These are phyloP conservation scores for Spiraea crenata DNA, from an alignment of 331 rosid genomes.

Conservation along the genomic window DNA sequence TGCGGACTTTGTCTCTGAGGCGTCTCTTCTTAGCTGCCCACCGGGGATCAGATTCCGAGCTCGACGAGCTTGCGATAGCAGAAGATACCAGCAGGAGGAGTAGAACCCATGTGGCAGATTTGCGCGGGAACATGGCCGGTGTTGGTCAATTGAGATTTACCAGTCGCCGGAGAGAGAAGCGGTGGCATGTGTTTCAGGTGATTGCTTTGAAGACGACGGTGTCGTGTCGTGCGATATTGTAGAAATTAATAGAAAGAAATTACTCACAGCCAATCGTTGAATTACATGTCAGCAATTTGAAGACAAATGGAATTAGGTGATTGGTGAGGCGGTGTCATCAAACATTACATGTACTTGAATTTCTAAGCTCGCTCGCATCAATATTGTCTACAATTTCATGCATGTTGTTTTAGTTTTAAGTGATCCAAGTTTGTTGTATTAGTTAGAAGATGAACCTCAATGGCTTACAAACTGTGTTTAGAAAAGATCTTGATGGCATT, in stretches of 20 bases:
- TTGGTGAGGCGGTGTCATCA: neutral
- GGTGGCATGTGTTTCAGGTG: neutral
- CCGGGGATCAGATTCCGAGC: constrained; percentile 34
- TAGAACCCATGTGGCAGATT: constrained; percentile 42
- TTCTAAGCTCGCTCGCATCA: no score
- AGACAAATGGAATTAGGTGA: neutral
- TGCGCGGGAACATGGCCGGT: constrained; percentile 40
- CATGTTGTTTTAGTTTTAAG: no score
- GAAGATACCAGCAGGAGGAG: constrained; percentile 43
- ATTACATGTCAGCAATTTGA: neutral
- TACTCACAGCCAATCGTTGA: neutral
- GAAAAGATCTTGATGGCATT: no score
- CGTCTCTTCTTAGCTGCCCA: constrained; percentile 64
- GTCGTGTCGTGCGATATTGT: neutral
- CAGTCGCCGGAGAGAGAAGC: no score
- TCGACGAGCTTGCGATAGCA: constrained; percentile 29
- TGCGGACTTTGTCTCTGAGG: constrained; percentile 85
- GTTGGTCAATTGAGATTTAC: neutral
- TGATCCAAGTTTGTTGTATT: no score
- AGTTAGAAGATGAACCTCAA: no score
- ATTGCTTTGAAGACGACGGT: neutral
- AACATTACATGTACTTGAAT: no score
- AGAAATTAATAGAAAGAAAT: no score
- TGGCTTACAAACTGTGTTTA: no score
- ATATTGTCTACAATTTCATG: no score